phyloP scores from a whole-genome alignment of 768 basidiomycete species.

The Mrakia gelida region DNA sequence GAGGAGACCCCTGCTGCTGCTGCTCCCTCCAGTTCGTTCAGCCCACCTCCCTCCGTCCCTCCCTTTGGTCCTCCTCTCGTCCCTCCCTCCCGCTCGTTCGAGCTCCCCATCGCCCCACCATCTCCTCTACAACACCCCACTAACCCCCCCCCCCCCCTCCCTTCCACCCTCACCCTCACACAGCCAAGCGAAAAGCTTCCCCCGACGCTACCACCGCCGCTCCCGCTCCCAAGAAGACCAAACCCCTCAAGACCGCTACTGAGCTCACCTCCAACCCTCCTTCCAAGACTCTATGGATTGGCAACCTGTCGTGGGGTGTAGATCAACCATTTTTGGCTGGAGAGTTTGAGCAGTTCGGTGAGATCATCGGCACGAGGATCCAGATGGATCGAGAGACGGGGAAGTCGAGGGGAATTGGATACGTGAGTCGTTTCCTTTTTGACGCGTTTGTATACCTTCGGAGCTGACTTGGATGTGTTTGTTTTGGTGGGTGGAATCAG shows the following conservation, averaged over 20 bases:
- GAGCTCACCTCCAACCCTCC: conserved; percentile 49
- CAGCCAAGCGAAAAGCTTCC: conserved; percentile 72
- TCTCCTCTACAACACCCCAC: conserved; percentile 52
- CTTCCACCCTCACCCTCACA: conserved; percentile 18
- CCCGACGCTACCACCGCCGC: conserved; percentile 54
- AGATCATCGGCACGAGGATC: conserved; percentile 78
- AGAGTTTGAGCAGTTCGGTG: conserved; percentile 85
- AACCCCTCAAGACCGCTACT: conserved; percentile 56
- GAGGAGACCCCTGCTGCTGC: conserved; percentile 42
- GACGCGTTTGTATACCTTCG: neutral
- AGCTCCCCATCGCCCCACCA: neutral
- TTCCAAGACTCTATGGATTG: conserved; percentile 77
- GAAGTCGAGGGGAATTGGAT: conserved; percentile 52
- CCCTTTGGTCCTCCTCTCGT: neutral
- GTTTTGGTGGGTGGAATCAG: conserved; percentile 58
- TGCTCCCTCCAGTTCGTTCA: conserved; percentile 9
- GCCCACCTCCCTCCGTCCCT: neutral
- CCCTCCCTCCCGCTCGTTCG: neutral
- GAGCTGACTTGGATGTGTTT: conserved; percentile 49
- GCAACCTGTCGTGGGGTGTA: conserved; percentile 88
- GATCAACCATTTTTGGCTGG: conserved; percentile 90
- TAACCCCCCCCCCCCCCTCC: conserved; percentile 52
- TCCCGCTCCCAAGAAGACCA: conserved; percentile 65
- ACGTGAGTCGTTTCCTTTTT: conserved; percentile 42
- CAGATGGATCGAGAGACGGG: conserved; percentile 52